phyloP scores from a whole-genome alignment of 2,329 filamentous ascomycete species.

The Aspergillus melleus region DNA sequence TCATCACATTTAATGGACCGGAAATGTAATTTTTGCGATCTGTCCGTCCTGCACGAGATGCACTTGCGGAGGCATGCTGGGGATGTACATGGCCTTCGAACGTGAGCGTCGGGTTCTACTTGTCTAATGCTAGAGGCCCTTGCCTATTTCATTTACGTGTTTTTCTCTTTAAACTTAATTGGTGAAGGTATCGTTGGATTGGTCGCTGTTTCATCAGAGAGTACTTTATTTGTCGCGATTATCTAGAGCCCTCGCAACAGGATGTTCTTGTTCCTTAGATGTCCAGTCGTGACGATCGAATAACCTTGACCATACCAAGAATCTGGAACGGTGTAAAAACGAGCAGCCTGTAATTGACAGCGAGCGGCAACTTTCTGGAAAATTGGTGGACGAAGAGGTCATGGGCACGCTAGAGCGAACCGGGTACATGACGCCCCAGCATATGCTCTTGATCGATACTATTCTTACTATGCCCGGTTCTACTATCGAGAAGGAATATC shows the following conservation, averaged over 20 bases:
- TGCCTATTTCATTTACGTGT: neutral
- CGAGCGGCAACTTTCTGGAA: slow-evolving; percentile 26
- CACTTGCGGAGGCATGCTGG: slow-evolving; percentile 17
- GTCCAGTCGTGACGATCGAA: no score
- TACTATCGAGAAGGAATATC: slow-evolving; percentile 26
- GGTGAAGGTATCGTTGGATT: neutral
- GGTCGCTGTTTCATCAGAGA: neutral
- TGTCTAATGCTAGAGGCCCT: neutral
- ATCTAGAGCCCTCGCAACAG: neutral
- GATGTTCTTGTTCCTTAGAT: neutral
- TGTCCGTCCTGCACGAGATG: slow-evolving; percentile 18
- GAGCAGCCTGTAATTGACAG: slow-evolving; percentile 27
- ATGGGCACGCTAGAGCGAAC: slow-evolving; percentile 23
- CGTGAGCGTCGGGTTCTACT: slow-evolving; percentile 1
- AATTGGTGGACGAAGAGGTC: slow-evolving; percentile 25
- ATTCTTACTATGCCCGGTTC: slow-evolving; percentile 25
- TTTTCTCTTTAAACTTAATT: neutral
- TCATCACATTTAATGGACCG: slow-evolving; percentile 19
- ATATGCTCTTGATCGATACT: slow-evolving; percentile 27
- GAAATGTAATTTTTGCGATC: slow-evolving; percentile 22
- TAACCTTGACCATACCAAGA: no score
- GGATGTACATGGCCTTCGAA: slow-evolving; percentile 16
- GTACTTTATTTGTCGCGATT: neutral
- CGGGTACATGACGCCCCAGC: slow-evolving; percentile 23
- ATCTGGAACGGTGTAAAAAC: no score